Conservation (phyloP, 2,329 filamentous ascomycete genomes). For the Elsinoe arachidis region DNA sequence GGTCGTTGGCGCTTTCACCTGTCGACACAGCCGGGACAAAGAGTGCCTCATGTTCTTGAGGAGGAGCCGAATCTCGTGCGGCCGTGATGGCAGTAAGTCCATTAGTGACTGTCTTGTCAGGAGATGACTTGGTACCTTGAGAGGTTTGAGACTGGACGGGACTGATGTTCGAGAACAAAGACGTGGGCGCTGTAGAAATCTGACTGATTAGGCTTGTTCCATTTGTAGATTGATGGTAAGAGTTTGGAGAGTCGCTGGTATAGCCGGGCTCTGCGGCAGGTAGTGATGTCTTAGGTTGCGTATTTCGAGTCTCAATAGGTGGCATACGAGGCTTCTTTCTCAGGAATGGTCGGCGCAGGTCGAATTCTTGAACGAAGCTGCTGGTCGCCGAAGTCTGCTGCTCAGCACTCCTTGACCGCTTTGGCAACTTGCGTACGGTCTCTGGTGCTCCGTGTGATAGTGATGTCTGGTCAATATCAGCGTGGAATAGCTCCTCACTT, state of each 20-base stretch:
- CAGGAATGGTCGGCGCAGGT: neutral
- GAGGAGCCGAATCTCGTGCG: conserved; percentile 2
- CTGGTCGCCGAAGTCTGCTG: neutral
- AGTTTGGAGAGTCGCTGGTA: conserved; percentile 6
- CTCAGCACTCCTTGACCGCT: neutral
- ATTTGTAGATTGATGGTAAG: conserved; percentile 11
- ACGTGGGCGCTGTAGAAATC: conserved; percentile 28
- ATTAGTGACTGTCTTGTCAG: neutral
- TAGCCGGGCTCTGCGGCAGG: conserved; percentile 16
- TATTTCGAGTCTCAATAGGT: neutral
- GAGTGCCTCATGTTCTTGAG: no score
- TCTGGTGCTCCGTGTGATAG: neutral
- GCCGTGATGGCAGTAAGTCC: neutral
- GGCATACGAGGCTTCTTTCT: conserved; percentile 2
- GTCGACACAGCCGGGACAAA: no score
- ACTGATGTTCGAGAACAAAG: conserved; percentile 22
- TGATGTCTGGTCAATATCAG: neutral
- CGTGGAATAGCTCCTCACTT: conserved; percentile 1
- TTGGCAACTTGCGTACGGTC: neutral
- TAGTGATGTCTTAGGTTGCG: neutral
- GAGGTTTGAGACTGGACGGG: conserved; percentile 21
- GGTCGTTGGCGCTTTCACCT: neutral
- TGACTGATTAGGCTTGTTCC: conserved; percentile 23
- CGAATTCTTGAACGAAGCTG: conserved; percentile 1
- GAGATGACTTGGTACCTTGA: conserved; percentile 18